Conservation (phyloP, 305 asterid genomes). For the Plantago lanceolata region DNA sequence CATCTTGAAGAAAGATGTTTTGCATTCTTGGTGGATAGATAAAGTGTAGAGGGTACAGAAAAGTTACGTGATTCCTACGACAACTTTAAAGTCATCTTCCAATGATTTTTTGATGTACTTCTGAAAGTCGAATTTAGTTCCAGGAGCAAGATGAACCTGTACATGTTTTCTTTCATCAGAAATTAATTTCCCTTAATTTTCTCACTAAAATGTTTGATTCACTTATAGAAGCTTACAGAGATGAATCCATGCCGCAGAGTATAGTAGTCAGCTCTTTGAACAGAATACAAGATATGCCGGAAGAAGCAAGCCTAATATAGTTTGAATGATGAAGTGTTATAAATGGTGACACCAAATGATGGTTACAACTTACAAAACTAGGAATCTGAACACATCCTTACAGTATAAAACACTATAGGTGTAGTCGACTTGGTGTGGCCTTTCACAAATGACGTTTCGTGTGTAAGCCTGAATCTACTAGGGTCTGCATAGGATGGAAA, state of each 20-base stretch:
- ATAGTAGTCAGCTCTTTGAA: constrained; percentile 74
- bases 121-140: constrained; percentile 43
- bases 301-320: constrained; percentile 64
- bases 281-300: constrained; percentile 76
- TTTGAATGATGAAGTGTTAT: not conserved
- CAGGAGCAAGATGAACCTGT: constrained; percentile 16
- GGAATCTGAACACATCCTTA: constrained; percentile 30
- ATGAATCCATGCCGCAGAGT: constrained; percentile 87
- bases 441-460: constrained; percentile 64
- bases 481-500: constrained; percentile 38
- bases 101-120: constrained; percentile 62
- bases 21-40: not conserved
- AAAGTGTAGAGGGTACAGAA: not conserved
- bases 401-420: constrained; percentile 48
- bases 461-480: constrained; percentile 65
- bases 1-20: not conserved
- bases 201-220: not conserved
- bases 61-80: constrained; percentile 62
- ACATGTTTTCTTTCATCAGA: not conserved
- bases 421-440: constrained; percentile 48
- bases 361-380: not conserved
- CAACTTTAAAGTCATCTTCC: constrained; percentile 71
- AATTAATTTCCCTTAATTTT: not conserved
- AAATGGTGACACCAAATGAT: not conserved
- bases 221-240: constrained; percentile 50